Percentiles rank a stretch among this genome's conserved stretches.
Conservation (phyloP, 1,284 basidiomycete genomes). For the Malassezia furfur region DNA sequence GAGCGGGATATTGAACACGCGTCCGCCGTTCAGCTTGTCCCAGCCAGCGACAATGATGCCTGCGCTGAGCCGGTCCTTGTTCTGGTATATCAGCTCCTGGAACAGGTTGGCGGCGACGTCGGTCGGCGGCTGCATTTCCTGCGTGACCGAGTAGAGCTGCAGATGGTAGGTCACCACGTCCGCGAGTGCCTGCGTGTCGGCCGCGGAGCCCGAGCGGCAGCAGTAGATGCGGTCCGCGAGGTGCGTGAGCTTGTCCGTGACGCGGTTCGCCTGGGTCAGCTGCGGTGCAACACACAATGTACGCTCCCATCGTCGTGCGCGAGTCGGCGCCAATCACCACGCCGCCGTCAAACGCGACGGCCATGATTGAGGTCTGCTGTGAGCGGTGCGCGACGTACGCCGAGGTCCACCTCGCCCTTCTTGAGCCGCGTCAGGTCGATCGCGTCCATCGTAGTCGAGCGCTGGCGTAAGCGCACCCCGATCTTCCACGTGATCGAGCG, state of each 20-base stretch:
- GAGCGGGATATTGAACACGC: constrained; percentile 70
- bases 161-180: constrained; percentile 81
- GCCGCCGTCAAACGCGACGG: constrained; percentile 86
- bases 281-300: constrained; percentile 62
- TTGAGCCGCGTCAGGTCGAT: constrained; percentile 32
- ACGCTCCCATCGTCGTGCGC: constrained; percentile 89
- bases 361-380: constrained; percentile 87
- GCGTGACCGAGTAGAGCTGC: constrained; percentile 71
- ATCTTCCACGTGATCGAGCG: constrained; percentile 11
- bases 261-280: constrained; percentile 71
- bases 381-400: constrained; percentile 20
- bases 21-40: constrained; percentile 85
- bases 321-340: constrained; percentile 95
- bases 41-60: constrained; percentile 98
- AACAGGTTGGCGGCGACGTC: constrained; percentile 73
- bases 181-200: constrained; percentile 89
- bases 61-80: constrained; percentile 72
- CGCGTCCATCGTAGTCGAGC: constrained; percentile 18
- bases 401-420: constrained; percentile 46
- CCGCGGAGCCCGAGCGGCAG: constrained; percentile 93
- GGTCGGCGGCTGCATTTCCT: constrained; percentile 66
- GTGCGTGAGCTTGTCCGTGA: constrained; percentile 95
- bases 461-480: constrained; percentile 10
- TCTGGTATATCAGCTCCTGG: constrained; percentile 82
- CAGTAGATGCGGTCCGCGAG: constrained; percentile 98